Conservation (phyloP, 1,284 basidiomycete species). For the Schizophyllum amplum region DNA sequence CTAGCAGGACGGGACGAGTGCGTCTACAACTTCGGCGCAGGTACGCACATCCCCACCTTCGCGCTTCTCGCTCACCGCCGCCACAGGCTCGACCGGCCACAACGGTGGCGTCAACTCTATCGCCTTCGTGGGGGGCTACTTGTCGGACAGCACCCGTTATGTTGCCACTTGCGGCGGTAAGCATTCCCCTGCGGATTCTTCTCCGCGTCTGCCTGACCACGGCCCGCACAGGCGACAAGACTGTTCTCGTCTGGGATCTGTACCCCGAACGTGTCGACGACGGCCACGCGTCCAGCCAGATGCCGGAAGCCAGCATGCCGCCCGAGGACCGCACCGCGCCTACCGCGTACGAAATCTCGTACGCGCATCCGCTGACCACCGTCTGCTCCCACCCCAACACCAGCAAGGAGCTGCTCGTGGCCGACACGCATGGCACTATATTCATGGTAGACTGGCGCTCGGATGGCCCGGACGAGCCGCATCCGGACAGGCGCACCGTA, state of each 20-base stretch:
- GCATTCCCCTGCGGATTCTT: constrained; percentile 10
- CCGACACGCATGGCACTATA: constrained; percentile 63
- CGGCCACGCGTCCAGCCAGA: constrained; percentile 22
- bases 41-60: constrained; percentile 40
- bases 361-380: constrained; percentile 58
- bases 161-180: constrained; percentile 72
- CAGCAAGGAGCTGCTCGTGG: constrained; percentile 68
- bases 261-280: constrained; percentile 36
- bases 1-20: constrained; percentile 38
- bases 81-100: constrained; percentile 31
- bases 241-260: constrained; percentile 79
- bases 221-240: constrained; percentile 61
- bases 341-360: constrained; percentile 63
- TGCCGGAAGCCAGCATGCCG: constrained; percentile 5
- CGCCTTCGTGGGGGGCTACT: constrained; percentile 64
- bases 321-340: constrained; percentile 23
- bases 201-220: constrained; percentile 2
- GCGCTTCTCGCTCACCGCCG: background rate
- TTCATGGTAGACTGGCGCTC: constrained; percentile 74
- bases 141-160: constrained; percentile 58
- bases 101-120: constrained; percentile 69
- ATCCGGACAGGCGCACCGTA: constrained; percentile 48
- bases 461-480: constrained; percentile 45
- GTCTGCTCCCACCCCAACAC: constrained; percentile 65
- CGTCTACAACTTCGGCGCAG: constrained; percentile 65